phyloP scores from a whole-genome alignment of 768 basidiomycete species.

The Kwoniella pini region DNA sequence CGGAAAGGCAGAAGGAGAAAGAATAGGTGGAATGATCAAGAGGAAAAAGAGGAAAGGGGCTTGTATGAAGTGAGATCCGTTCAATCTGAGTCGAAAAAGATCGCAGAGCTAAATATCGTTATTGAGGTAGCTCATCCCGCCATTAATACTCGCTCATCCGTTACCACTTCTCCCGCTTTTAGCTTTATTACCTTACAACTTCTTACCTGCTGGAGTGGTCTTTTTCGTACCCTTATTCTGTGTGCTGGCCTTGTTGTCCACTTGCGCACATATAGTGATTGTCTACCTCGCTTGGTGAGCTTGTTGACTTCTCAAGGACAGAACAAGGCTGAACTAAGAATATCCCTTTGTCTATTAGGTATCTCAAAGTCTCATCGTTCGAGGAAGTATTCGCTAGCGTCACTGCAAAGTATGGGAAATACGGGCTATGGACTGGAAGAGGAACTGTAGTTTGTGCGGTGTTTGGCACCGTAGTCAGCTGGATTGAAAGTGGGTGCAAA shows the following conservation, averaged over 20 bases:
- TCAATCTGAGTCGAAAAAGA: too few species aligned
- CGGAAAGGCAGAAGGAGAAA: constrained; percentile 11
- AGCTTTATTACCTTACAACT: constrained; percentile 46
- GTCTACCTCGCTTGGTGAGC: constrained; percentile 51
- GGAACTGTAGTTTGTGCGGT: constrained; percentile 33
- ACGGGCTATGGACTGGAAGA: constrained; percentile 44
- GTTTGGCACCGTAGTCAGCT: constrained; percentile 41
- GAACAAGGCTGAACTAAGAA: too few species aligned
- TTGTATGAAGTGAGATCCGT: constrained; percentile 48
- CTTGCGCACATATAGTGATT: constrained; percentile 52
- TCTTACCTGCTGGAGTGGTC: constrained; percentile 51
- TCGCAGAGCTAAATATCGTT: background rate
- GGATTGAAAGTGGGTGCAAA: constrained; percentile 45
- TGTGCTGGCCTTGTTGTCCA: constrained; percentile 41
- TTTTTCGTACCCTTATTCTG: constrained; percentile 51
- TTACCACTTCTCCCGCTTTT: constrained; percentile 49
- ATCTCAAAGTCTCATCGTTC: constrained; percentile 52
- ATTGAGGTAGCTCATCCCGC: constrained; percentile 42
- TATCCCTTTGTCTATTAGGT: constrained; percentile 26
- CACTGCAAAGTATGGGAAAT: constrained; percentile 34
- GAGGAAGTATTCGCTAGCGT: constrained; percentile 47
- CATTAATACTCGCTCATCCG: constrained; percentile 50
- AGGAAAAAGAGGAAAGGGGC: constrained; percentile 31
- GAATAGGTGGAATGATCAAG: constrained; percentile 29
- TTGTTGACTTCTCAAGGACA: too few species aligned